Evolutionary conservation across 78 protist species (phyloP).

Genomic region (Dictyostelium purpureum): DNA sequence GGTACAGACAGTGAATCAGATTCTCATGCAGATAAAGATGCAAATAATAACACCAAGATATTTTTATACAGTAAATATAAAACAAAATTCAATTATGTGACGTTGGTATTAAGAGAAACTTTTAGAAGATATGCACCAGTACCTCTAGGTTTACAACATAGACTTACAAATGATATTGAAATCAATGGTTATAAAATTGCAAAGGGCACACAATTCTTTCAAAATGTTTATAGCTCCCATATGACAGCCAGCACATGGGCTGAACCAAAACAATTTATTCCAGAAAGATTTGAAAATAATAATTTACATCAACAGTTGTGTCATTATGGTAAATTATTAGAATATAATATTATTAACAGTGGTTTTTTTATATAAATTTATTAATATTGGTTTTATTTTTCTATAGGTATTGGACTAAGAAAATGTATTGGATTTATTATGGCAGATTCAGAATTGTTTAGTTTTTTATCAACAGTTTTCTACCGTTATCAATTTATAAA

Average conservation of each 20-base stretch:
- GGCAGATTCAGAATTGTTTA: slow-evolving; percentile 7
- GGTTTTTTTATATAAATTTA: too few species aligned
- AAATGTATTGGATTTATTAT: slow-evolving; percentile 4
- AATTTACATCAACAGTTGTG: too few species aligned
- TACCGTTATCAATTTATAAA: slow-evolving; percentile 11
- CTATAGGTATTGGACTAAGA: slow-evolving; percentile 36
- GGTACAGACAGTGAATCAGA: too few species aligned
- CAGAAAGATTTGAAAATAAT: slow-evolving; percentile 17
- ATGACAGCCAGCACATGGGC: background rate
- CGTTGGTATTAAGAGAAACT: background rate
- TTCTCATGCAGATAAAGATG: too few species aligned
- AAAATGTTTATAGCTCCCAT: background rate
- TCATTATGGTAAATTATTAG: too few species aligned
- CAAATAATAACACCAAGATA: too few species aligned
- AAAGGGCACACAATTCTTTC: background rate
- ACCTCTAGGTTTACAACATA: background rate
- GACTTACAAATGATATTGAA: background rate
- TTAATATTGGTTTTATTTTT: too few species aligned
- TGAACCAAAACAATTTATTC: slow-evolving; percentile 1
- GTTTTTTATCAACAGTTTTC: background rate
- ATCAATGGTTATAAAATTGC: slow-evolving; percentile 20
- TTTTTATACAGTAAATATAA: too few species aligned
- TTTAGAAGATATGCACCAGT: background rate
- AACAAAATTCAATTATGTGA: too few species aligned
- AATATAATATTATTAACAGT: too few species aligned